These are phyloP conservation scores for Neonectria punicea DNA, from an alignment of 2,329 filamentous ascomycete species.

Conservation along the genomic window DNA sequence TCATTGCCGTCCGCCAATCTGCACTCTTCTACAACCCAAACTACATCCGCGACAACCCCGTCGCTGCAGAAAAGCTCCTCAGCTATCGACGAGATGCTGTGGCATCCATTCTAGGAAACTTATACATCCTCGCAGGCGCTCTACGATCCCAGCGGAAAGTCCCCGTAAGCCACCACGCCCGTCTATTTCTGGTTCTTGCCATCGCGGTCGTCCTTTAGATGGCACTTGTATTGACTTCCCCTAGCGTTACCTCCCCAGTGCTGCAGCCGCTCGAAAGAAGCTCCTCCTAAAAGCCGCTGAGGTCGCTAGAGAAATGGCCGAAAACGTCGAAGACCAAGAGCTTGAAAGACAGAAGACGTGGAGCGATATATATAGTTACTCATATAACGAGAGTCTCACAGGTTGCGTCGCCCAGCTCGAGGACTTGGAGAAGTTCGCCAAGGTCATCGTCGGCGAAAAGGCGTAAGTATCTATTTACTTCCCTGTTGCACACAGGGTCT, in stretches of 20 bases:
- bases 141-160: slow-evolving; percentile 61
- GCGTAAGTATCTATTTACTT: slow-evolving; percentile 45
- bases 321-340: slow-evolving; percentile 32
- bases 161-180: slow-evolving; percentile 50
- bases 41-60: slow-evolving; percentile 60
- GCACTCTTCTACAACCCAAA: slow-evolving; percentile 67
- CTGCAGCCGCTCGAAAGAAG: slow-evolving; percentile 62
- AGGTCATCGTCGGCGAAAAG: slow-evolving; percentile 67
- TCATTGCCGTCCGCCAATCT: slow-evolving; percentile 67
- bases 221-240: background rate
- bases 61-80: slow-evolving; percentile 61
- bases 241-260: slow-evolving; percentile 65
- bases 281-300: slow-evolving; percentile 62
- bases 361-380: slow-evolving; percentile 67
- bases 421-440: slow-evolving; percentile 65
- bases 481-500: background rate
- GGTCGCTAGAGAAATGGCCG: slow-evolving; percentile 53
- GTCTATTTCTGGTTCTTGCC: background rate
- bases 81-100: slow-evolving; percentile 66
- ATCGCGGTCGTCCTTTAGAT: background rate
- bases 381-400: slow-evolving; percentile 63
- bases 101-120: slow-evolving; percentile 65
- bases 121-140: slow-evolving; percentile 68
- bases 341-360: slow-evolving; percentile 57
- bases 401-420: slow-evolving; percentile 65